These are phyloP conservation scores for Leishmania tropica DNA, from an alignment of 208 protist genomes.

Conservation along the genomic window DNA sequence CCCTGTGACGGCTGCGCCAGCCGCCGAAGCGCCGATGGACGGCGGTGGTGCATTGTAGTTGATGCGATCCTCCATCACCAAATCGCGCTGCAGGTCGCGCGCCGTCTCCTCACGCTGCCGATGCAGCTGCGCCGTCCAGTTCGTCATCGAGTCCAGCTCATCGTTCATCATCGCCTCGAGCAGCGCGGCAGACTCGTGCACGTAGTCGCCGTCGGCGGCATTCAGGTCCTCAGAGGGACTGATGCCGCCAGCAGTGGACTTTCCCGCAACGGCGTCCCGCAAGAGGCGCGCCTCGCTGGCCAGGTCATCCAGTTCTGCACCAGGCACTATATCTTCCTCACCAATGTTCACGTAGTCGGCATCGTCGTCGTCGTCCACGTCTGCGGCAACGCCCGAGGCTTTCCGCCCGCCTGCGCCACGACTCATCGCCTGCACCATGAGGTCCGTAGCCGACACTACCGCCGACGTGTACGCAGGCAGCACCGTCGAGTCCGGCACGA, in stretches of 20 bases:
- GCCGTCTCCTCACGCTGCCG: constrained; percentile 30
- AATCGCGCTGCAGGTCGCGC: constrained; percentile 45
- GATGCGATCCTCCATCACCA: constrained; percentile 59
- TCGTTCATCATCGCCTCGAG: constrained; percentile 81
- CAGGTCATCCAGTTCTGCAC: constrained; percentile 69
- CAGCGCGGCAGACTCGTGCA: constrained; percentile 77
- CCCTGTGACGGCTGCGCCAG: not conserved
- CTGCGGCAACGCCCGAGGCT: constrained; percentile 8
- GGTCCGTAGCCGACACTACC: constrained; percentile 62
- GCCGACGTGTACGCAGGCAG: constrained; percentile 70
- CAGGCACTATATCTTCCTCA: constrained; percentile 37
- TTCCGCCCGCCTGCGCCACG: constrained; percentile 18
- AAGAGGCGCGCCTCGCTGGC: constrained; percentile 42
- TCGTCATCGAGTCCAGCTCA: constrained; percentile 33
- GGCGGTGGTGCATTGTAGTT: constrained; percentile 49
- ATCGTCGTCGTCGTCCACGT: constrained; percentile 41
- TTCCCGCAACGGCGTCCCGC: constrained; percentile 16
- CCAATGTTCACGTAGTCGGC: constrained; percentile 43
- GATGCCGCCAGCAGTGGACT: not conserved
- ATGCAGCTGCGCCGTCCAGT: constrained; percentile 21
- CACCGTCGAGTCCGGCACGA: constrained; percentile 82
- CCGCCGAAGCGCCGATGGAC: not conserved
- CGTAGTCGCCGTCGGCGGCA: constrained; percentile 50
- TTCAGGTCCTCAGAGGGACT: constrained; percentile 11
- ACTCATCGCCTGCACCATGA: constrained; percentile 72